These are phyloP conservation scores for Talaromyces ruber DNA, from an alignment of 495 filamentous ascomycete species.

Conservation along the genomic window DNA sequence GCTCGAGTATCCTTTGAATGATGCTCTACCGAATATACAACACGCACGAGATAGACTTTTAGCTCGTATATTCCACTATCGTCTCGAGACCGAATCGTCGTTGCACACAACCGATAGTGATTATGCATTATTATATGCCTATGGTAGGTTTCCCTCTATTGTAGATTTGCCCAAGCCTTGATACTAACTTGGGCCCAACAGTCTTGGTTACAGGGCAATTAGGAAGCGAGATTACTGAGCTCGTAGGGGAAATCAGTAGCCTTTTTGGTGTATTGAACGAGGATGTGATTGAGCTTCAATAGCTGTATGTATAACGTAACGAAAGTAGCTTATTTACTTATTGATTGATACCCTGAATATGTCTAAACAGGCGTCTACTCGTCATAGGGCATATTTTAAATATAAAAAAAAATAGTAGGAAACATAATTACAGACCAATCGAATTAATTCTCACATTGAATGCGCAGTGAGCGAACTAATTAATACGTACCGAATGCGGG, in stretches of 20 bases:
- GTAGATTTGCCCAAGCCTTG: background rate
- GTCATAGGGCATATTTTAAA: background rate
- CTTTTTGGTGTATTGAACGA: conserved; percentile 70
- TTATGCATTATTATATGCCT: conserved; percentile 65
- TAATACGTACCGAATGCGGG: conserved; percentile 5
- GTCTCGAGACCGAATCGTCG: conserved; percentile 53
- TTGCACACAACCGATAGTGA: conserved; percentile 54
- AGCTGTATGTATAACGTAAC: background rate
- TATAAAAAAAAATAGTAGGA: background rate
- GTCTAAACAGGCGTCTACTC: background rate
- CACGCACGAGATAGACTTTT: conserved; percentile 74
- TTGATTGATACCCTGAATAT: background rate
- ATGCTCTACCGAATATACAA: conserved; percentile 73
- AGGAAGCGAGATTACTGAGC: conserved; percentile 39
- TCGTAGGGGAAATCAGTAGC: conserved; percentile 39
- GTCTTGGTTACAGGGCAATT: conserved; percentile 47
- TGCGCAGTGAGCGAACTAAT: background rate
- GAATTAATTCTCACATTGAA: background rate
- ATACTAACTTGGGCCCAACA: conserved; percentile 11
- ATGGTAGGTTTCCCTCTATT: conserved; percentile 37
- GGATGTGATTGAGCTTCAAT: conserved; percentile 62
- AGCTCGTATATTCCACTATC: conserved; percentile 82
- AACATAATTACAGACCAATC: background rate
- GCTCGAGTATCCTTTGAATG: conserved; percentile 85
- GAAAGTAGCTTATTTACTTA: background rate